Percentiles rank a stretch among this genome's conserved stretches.
phyloP scores from a whole-genome alignment of 306 rosid genomes.

The Lathyrus sativus region DNA sequence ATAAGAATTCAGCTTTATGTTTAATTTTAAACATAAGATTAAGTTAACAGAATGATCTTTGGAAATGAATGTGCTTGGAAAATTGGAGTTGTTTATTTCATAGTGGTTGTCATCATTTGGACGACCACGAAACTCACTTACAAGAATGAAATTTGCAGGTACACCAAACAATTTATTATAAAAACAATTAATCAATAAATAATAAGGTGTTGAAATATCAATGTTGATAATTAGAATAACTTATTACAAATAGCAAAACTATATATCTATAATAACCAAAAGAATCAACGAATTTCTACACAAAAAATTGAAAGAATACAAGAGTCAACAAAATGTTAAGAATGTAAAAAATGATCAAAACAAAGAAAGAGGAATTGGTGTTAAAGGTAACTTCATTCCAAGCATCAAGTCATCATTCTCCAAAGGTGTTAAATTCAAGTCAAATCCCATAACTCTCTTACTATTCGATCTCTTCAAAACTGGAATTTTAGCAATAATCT shows the following conservation, averaged over 20 bases:
- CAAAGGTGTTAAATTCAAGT: conserved; percentile 67
- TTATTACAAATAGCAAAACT: neutral
- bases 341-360: conserved; percentile 10
- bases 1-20: too few species aligned
- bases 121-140: neutral
- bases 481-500: conserved; percentile 42
- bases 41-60: too few species aligned
- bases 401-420: conserved; percentile 70
- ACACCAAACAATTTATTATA: neutral
- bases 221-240: neutral
- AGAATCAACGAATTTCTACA: conserved; percentile 27
- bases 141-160: neutral
- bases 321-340: neutral
- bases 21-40: too few species aligned
- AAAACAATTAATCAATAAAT: neutral
- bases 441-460: conserved; percentile 53
- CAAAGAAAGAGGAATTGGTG: conserved; percentile 12
- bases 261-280: neutral
- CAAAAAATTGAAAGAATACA: conserved; percentile 35
- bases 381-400: conserved; percentile 42
- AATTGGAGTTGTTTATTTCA: too few species aligned
- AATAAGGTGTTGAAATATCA: neutral
- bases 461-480: conserved; percentile 61
- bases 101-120: neutral
- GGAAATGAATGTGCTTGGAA: too few species aligned